phyloP scores from a whole-genome alignment of 2,329 filamentous ascomycete species.

The Epichloe elymi region DNA sequence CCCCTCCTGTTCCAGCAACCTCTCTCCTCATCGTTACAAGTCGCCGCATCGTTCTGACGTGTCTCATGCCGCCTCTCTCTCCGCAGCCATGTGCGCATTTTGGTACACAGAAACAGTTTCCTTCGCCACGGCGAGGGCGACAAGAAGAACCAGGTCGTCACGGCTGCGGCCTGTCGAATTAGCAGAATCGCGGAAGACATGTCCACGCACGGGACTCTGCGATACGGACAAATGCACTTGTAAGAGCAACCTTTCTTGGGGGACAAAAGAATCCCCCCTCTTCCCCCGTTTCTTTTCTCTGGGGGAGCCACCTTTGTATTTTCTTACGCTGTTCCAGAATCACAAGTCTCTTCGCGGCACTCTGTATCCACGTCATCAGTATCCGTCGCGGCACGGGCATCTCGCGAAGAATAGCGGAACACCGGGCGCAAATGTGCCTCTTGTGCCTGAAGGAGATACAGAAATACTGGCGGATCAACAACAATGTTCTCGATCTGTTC shows the following conservation, averaged over 20 bases:
- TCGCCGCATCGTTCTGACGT: not conserved
- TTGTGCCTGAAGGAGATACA: slow-evolving; percentile 24
- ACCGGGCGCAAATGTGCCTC: slow-evolving; percentile 24
- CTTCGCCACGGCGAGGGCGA: slow-evolving; percentile 15
- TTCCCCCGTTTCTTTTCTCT: no score
- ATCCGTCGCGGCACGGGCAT: slow-evolving; percentile 21
- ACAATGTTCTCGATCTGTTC: slow-evolving; percentile 24
- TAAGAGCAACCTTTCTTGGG: slow-evolving; percentile 3
- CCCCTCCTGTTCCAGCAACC: not conserved
- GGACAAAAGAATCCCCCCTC: no score
- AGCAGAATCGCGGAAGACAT: slow-evolving; percentile 26
- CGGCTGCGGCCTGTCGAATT: slow-evolving; percentile 21
- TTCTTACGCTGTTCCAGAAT: slow-evolving; percentile 12
- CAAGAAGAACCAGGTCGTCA: slow-evolving; percentile 17
- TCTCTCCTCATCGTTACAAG: no score
- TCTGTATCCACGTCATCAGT: slow-evolving; percentile 25
- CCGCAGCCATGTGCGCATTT: slow-evolving; percentile 20
- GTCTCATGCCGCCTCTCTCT: not conserved
- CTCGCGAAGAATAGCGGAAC: slow-evolving; percentile 21
- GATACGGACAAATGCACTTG: slow-evolving; percentile 26
- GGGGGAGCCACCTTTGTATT: no score
- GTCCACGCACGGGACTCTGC: slow-evolving; percentile 19
- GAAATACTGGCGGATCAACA: slow-evolving; percentile 28
- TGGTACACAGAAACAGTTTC: slow-evolving; percentile 23
- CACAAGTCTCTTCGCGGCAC: slow-evolving; percentile 23